phyloP scores from a whole-genome alignment of 345 rosid genomes.

The Eucalyptus sp. region DNA sequence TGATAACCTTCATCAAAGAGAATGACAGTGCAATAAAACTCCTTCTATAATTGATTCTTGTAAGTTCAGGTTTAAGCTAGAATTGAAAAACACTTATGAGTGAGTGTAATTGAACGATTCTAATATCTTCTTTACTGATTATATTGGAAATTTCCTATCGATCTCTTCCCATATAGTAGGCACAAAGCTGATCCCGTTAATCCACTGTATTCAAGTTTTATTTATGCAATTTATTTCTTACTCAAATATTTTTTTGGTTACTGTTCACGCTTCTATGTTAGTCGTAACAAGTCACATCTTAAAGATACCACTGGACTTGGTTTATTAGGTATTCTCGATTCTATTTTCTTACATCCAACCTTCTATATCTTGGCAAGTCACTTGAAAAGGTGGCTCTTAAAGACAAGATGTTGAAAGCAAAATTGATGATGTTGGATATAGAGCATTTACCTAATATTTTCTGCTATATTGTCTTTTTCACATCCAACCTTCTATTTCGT shows the following conservation, averaged over 20 bases:
- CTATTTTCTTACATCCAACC: background rate
- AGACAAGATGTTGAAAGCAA: background rate
- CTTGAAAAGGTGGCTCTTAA: background rate
- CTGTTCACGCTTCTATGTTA: background rate
- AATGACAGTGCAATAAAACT: background rate
- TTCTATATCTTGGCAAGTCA: background rate
- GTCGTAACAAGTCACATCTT: background rate
- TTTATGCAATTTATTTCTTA: no score
- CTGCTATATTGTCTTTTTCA: background rate
- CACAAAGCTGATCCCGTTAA: background rate
- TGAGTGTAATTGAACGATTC: no score
- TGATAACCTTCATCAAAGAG: background rate
- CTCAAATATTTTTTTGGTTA: background rate
- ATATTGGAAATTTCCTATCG: no score
- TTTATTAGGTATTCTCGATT: background rate
- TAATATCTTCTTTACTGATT: no score
- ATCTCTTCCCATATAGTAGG: no score
- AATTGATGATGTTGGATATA: background rate
- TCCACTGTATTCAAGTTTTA: background rate
- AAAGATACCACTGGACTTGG: background rate
- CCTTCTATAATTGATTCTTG: background rate
- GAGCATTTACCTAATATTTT: no score
- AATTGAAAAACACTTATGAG: no score
- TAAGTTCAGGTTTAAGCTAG: no score
- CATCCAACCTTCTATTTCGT: background rate